A percentile compares a stretch with the other conserved stretches of the same genome.
These are phyloP conservation scores for Multifurca ochricompacta DNA, from an alignment of 768 basidiomycete genomes.

Conservation along the genomic window DNA sequence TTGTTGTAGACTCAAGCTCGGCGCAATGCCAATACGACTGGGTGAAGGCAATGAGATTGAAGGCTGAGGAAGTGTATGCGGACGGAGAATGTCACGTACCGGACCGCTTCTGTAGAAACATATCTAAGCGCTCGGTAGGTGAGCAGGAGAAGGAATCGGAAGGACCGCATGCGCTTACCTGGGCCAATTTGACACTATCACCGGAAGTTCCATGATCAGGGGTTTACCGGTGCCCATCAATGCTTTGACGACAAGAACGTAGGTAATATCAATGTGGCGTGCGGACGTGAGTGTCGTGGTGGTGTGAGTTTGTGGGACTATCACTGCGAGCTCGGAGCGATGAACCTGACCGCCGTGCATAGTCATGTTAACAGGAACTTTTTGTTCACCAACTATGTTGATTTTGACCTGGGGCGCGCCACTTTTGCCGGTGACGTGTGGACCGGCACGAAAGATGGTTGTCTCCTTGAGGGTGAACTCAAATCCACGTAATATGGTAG, in stretches of 20 bases:
- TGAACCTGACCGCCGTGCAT: conserved; percentile 66
- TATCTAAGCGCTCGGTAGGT: conserved; percentile 34
- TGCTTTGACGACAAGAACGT: conserved; percentile 69
- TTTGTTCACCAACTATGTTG: conserved; percentile 56
- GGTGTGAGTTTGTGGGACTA: conserved; percentile 65
- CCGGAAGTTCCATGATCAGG: conserved; percentile 64
- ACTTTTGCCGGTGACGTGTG: conserved; percentile 47
- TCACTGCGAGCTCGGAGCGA: conserved; percentile 63
- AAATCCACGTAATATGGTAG: conserved; percentile 73
- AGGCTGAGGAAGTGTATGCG: neutral
- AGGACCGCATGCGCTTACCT: conserved; percentile 38
- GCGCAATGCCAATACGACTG: conserved; percentile 44
- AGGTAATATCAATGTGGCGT: conserved; percentile 79
- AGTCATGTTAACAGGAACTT: conserved; percentile 62
- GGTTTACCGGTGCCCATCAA: conserved; percentile 61
- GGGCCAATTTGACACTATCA: conserved; percentile 83
- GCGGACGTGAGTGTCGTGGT: conserved; percentile 78
- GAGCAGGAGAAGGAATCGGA: neutral
- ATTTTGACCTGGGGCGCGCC: conserved; percentile 49
- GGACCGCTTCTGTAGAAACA: conserved; percentile 66
- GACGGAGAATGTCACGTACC: conserved; percentile 23
- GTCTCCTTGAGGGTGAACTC: conserved; percentile 76
- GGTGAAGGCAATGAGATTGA: neutral
- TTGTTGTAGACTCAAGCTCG: conserved; percentile 30
- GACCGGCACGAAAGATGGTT: conserved; percentile 62